Conservation (phyloP, 2,329 filamentous ascomycete genomes). For the Huntiella moniliformis region DNA sequence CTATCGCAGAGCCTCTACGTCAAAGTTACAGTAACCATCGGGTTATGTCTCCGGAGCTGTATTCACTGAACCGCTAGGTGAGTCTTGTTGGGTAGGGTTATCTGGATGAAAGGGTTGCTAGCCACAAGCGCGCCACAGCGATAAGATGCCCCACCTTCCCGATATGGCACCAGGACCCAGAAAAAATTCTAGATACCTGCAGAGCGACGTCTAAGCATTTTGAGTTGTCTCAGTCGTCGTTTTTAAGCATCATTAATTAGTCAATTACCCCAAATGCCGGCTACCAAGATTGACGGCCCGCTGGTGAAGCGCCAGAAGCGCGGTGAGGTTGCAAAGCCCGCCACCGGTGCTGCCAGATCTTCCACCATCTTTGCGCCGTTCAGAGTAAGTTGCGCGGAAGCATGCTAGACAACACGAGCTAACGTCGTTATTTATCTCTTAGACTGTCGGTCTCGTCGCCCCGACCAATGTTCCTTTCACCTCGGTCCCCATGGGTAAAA, state of each 20-base stretch:
- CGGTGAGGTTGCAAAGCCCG: conserved; percentile 20
- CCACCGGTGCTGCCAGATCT: conserved; percentile 25
- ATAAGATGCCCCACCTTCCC: conserved; percentile 9
- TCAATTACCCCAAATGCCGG: conserved; percentile 27
- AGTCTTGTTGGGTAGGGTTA: no score
- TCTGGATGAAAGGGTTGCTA: no score
- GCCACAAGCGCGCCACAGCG: conserved; percentile 19
- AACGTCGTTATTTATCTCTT: conserved; percentile 3
- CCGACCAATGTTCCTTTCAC: conserved; percentile 83
- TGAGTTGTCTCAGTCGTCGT: not conserved
- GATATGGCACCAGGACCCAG: conserved; percentile 8
- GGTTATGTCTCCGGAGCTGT: no score
- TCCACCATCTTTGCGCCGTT: conserved; percentile 88
- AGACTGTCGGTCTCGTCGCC: conserved; percentile 88
- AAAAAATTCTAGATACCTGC: conserved; percentile 10
- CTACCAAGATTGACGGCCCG: conserved; percentile 40
- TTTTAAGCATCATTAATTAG: not conserved
- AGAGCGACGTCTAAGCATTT: not conserved
- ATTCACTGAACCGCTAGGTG: no score
- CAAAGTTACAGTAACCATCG: no score
- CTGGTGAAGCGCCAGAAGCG: conserved; percentile 62
- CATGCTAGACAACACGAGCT: not conserved
- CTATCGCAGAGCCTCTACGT: no score
- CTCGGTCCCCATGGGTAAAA: conserved; percentile 72
- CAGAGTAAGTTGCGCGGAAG: conserved; percentile 40